These are phyloP conservation scores for Penicillium verrucosum DNA, from an alignment of 2,329 filamentous ascomycete genomes.

Conservation along the genomic window DNA sequence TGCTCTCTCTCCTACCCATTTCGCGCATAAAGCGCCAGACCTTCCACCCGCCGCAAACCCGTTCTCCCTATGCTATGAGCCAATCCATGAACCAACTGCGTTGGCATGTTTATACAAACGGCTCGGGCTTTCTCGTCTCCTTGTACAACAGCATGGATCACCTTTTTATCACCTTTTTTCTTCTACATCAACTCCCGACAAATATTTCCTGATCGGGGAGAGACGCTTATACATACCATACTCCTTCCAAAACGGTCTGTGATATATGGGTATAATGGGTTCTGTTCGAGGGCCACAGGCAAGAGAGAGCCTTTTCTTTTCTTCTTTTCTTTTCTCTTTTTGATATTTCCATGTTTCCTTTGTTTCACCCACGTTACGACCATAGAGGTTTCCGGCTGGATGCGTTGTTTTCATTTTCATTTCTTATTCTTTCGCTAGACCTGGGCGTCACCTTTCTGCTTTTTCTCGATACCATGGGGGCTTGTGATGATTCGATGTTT, in stretches of 20 bases:
- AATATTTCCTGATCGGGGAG: constrained; percentile 13
- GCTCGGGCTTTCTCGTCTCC: constrained; percentile 8
- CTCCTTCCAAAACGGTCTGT: constrained; percentile 5
- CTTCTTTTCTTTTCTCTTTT: background rate
- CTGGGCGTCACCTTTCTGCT: constrained; percentile 29
- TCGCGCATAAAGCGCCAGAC: constrained; percentile 6
- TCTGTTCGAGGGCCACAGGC: constrained; percentile 9
- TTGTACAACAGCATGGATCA: constrained; percentile 33
- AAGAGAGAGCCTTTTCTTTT: constrained; percentile 12
- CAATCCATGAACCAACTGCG: constrained; percentile 16
- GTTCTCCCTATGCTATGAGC: constrained; percentile 7
- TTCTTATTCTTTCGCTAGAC: constrained; percentile 40
- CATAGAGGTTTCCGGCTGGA: constrained; percentile 38
- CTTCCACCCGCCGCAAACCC: constrained; percentile 1
- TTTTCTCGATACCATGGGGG: constrained; percentile 29
- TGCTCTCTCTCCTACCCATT: constrained; percentile 8
- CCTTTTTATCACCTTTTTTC: background rate
- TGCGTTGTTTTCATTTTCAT: constrained; percentile 29
- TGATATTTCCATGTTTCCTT: constrained; percentile 22
- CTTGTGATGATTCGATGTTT: constrained; percentile 29
- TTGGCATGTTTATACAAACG: constrained; percentile 7
- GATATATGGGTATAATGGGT: constrained; percentile 12
- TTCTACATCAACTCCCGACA: constrained; percentile 1
- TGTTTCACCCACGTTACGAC: constrained; percentile 32
- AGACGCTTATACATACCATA: constrained; percentile 3